Percentiles rank a stretch among this genome's conserved stretches.
Evolutionary conservation across 179 eudicot species (phyloP).

Genomic region (Beta corolliflora): DNA sequence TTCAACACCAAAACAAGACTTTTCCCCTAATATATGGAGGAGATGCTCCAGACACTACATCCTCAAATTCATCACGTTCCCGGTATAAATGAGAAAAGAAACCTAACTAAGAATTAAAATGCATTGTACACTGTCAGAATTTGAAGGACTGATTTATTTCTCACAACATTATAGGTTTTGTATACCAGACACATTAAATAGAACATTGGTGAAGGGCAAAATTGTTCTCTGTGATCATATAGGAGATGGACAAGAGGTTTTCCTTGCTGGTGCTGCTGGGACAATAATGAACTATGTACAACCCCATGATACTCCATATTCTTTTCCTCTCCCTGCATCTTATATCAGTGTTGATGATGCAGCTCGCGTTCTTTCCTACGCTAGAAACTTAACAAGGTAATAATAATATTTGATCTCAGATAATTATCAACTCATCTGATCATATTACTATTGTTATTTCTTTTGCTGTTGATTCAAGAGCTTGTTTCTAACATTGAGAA

Average conservation of each 20-base stretch:
- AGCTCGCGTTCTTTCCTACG: background rate
- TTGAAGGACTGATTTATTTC: no score
- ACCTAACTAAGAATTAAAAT: no score
- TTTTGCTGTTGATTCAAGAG: no score
- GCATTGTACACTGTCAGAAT: no score
- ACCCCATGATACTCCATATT: background rate
- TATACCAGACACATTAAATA: background rate
- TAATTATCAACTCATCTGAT: no score
- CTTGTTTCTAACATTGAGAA: no score
- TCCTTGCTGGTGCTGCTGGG: background rate
- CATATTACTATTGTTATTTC: no score
- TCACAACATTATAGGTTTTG: background rate
- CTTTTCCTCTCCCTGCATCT: background rate
- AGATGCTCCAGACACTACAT: constrained; percentile 11
- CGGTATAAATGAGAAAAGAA: background rate
- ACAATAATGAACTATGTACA: background rate
- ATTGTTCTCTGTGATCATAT: background rate
- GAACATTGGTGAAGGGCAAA: background rate
- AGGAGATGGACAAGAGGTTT: background rate
- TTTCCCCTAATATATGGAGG: constrained; percentile 30
- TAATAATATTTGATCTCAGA: background rate
- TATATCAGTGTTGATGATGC: background rate
- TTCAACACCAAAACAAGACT: no score
- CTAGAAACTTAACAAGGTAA: background rate
- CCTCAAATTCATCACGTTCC: background rate